phyloP scores from a whole-genome alignment of 1,284 basidiomycete genomes.

The Leccinum griseonigrum region DNA sequence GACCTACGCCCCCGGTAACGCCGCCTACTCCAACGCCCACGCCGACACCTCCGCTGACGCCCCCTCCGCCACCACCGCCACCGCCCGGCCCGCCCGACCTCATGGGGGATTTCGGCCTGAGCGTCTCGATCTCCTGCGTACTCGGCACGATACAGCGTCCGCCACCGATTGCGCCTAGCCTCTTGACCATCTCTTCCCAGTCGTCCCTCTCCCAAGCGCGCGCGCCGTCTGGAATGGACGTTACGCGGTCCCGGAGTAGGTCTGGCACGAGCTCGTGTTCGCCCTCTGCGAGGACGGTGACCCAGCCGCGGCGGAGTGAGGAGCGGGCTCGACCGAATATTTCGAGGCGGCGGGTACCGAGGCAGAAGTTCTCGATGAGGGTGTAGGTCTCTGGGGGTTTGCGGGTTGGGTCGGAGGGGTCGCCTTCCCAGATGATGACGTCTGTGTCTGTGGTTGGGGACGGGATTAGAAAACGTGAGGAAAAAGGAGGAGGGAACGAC shows the following conservation, averaged over 20 bases:
- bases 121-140: constrained; percentile 77
- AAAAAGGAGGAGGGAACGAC: constrained; percentile 2
- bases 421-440: constrained; percentile 93
- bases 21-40: constrained; percentile 8
- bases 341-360: constrained; percentile 89
- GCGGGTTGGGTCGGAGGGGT: constrained; percentile 71
- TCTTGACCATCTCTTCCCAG: constrained; percentile 59
- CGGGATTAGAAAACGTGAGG: not conserved
- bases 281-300: constrained; percentile 75
- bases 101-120: constrained; percentile 85
- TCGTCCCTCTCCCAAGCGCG: constrained; percentile 53
- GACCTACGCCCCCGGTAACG: constrained; percentile 26
- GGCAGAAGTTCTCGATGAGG: constrained; percentile 96
- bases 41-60: constrained; percentile 23
- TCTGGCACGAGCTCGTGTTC: constrained; percentile 51
- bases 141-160: constrained; percentile 65
- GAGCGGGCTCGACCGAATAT: constrained; percentile 78
- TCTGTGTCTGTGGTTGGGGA: constrained; percentile 71
- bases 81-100: constrained; percentile 38
- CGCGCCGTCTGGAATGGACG: constrained; percentile 43
- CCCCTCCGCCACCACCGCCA: constrained; percentile 13
- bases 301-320: constrained; percentile 86
- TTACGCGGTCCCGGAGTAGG: constrained; percentile 36
- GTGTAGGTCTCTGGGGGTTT: constrained; percentile 96
- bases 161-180: constrained; percentile 46